Conservation (phyloP, 495 filamentous ascomycete genomes). For the Corynascus novoguineensis region DNA sequence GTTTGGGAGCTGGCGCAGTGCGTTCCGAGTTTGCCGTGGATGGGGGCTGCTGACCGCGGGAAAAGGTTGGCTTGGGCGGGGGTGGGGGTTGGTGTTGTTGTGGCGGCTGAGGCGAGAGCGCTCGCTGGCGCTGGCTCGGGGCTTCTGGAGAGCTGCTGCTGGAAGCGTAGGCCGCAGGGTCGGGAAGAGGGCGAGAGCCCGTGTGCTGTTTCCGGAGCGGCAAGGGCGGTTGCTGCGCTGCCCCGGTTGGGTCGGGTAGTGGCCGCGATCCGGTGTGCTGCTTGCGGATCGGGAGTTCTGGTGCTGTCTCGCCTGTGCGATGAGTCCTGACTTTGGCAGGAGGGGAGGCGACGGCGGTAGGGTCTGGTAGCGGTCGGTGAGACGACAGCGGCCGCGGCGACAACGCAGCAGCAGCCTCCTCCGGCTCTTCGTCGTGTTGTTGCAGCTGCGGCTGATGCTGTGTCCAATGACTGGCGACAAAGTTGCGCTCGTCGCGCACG, state of each 20-base stretch:
- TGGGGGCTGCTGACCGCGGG: constrained; percentile 40
- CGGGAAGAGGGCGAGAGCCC: constrained; percentile 31
- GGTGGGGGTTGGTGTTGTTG: constrained; percentile 30
- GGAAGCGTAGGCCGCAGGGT: constrained; percentile 30
- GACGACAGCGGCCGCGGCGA: constrained; percentile 37
- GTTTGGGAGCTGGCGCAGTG: constrained; percentile 52
- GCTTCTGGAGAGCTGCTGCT: constrained; percentile 19
- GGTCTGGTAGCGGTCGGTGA: constrained; percentile 39
- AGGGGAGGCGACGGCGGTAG: constrained; percentile 18
- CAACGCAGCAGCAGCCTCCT: neutral
- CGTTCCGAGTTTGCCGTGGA: constrained; percentile 57
- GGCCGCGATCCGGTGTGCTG: constrained; percentile 30
- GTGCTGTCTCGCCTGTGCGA: constrained; percentile 31
- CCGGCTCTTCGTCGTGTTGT: constrained; percentile 14
- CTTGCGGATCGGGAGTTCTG: constrained; percentile 1
- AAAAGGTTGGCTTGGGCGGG: constrained; percentile 41
- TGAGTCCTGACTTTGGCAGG: constrained; percentile 26
- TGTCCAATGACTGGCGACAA: constrained; percentile 64
- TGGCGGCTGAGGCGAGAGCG: constrained; percentile 22
- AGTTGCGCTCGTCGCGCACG: constrained; percentile 66
- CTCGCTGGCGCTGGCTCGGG: constrained; percentile 14
- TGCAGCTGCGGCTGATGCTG: constrained; percentile 40
- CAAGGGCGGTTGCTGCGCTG: neutral
- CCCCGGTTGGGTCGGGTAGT: constrained; percentile 27
- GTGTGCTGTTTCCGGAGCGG: constrained; percentile 15